Evolutionary conservation across 106 monocot species (phyloP).

Genomic region (Acorus gramineus): DNA sequence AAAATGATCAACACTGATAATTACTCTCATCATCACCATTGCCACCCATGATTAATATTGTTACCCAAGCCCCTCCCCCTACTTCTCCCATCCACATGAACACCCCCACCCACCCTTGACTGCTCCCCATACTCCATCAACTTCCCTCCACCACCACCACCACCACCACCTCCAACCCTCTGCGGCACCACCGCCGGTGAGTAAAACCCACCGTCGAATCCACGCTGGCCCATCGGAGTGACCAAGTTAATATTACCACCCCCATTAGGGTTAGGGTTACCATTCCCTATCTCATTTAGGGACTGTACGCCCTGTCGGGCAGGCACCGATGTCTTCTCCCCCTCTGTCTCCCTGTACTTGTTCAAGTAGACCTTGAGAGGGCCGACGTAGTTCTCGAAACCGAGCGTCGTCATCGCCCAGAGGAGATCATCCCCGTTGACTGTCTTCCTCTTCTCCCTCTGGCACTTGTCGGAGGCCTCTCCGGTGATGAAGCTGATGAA

Average conservation of each 20-base stretch:
- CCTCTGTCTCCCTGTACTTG: constrained; percentile 29
- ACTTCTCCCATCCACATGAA: too few relatives aligned
- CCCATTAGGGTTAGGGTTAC: not conserved
- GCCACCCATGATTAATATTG: too few relatives aligned
- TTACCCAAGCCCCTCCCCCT: too few relatives aligned
- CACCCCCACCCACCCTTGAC: not conserved
- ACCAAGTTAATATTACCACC: not conserved
- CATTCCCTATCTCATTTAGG: not conserved
- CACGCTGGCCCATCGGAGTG: too few relatives aligned
- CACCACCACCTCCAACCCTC: not conserved
- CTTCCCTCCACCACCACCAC: not conserved
- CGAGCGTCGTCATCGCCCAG: constrained; percentile 62
- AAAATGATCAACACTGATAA: too few relatives aligned
- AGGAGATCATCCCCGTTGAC: constrained; percentile 64
- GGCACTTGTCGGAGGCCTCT: constrained; percentile 68
- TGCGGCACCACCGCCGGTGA: not conserved
- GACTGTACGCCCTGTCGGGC: too few relatives aligned
- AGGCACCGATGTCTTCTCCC: constrained; percentile 20
- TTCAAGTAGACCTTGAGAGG: constrained; percentile 31
- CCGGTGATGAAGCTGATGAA: constrained; percentile 80
- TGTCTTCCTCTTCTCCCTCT: constrained; percentile 63
- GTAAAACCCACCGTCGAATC: constrained; percentile 1
- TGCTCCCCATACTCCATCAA: constrained; percentile 7
- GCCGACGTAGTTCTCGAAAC: constrained; percentile 28
- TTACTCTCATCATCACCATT: too few relatives aligned